Percentiles rank a stretch among this genome's conserved stretches.
Conservation (phyloP, 163 green algal genomes). For the Scenedesmus sp. region DNA sequence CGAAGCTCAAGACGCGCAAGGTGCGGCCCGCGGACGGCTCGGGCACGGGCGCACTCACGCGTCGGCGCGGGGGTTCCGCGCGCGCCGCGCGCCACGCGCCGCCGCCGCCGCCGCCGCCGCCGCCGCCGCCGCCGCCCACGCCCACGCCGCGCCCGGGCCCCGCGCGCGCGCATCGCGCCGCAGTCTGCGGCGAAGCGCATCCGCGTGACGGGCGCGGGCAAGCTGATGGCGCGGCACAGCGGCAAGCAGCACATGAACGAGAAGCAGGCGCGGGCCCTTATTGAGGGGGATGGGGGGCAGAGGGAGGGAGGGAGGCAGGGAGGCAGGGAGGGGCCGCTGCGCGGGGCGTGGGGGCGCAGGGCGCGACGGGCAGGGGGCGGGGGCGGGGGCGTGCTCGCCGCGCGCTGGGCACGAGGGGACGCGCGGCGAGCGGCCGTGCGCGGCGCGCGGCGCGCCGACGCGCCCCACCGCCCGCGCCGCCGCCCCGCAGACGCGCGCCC, state of each 20-base stretch:
- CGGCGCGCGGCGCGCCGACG: too few species aligned
- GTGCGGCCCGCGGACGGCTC: constrained; percentile 32
- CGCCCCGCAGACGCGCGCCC: constrained; percentile 13
- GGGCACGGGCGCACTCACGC: too few species aligned
- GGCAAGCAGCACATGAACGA: constrained; percentile 96
- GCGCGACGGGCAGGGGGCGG: not conserved
- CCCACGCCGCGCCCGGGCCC: too few species aligned
- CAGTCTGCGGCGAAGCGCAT: constrained; percentile 89
- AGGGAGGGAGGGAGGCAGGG: too few species aligned
- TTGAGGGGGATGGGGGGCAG: constrained; percentile 2
- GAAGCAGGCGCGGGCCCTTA: constrained; percentile 82
- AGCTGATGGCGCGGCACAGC: constrained; percentile 82
- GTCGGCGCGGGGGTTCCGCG: too few species aligned
- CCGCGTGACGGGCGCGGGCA: constrained; percentile 88
- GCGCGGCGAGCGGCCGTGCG: not conserved
- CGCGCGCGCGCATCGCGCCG: too few species aligned
- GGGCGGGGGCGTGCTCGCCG: not conserved
- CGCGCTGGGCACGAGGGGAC: not conserved
- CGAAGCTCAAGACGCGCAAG: constrained; percentile 88
- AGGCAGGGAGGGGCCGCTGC: not conserved
- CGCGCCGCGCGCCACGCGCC: too few species aligned
- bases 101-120: too few species aligned
- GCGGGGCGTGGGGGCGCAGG: not conserved
- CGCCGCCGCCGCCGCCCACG: too few species aligned
- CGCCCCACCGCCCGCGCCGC: too few species aligned